Evolutionary conservation across 139 green algal genomes (phyloP), one percentile per base, ranked within the genome.

Genomic region (Pseudopediastrum boryanum): DNA sequence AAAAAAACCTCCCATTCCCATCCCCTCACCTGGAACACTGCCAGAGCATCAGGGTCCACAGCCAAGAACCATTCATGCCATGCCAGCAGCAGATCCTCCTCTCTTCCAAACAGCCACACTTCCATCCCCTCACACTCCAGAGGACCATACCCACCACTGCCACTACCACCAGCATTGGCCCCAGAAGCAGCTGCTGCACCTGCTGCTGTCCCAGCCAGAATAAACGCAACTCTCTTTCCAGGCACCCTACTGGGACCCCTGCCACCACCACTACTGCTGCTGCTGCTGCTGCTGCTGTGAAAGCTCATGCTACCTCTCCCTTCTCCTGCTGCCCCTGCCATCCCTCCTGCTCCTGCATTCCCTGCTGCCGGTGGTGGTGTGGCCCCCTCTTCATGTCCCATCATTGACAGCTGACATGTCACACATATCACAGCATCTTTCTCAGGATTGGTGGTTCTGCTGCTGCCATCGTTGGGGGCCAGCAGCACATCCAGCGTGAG

Each of bases 391-490:
- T 23, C 42, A 44, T 43, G 61, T 19, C 10, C 5, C 5, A 43
- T 43, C 61, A 50, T 35, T 35, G 35, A 41, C 4, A 69, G 39
- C 21, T 85, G 76, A 77, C 88, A 95, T 3, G 82, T 39, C 10
- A 96, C 87, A 56, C 81, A 80, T 1, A 93, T 66, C 0, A 96
- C 78, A 1, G 92, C 88, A 38, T 96, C 92, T 4, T 87, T 63
- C 4, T 66, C 38, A 0, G 84, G 44, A 10, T 80, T 58, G 2
- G 80, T 38, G 21, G 41, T 70, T 4, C 78, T 70, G 19, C 35
- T 71, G 36, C 62, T 46, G 9, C 77, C 85, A 62, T 95, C 92
- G 2, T 42, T 21, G 10, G 91, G 75, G 0, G 85, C 85, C 19
- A 78, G 39, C 19, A 87, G 42, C 13, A 93, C 87, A 54, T 95